Evolutionary conservation across 2,329 filamentous ascomycete species (phyloP), one percentile per base, ranked within the genome.

Genomic region (Lasiodiplodia gonubiensis): DNA sequence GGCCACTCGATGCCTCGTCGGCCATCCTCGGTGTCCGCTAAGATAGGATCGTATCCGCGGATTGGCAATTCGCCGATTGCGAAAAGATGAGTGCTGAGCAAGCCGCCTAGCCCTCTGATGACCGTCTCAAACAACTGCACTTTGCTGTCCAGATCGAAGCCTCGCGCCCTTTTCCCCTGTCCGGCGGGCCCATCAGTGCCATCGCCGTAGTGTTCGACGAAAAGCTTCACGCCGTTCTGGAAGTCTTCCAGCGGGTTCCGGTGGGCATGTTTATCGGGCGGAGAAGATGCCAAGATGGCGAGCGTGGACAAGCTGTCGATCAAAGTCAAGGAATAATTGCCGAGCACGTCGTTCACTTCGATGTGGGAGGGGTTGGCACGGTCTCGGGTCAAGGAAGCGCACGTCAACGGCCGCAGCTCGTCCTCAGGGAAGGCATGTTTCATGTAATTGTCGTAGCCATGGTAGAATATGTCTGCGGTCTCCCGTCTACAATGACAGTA

Each of bases 71-170:
- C 93, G 39, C 94, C 95, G 25, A 93, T 85, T 14, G 95, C 94
- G 77, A 99, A 99, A 51, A 97, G 82, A 80, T 99, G 95, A 2
- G 94, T 93, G 74, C 94, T 97, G 71, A 99, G 81, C 67, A 99
- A 83, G 0, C 95, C 95, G 16, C 95, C 95, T 54, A 97, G 87
- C 18, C 94, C 95, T 68, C 95, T 87, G 72, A 99, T 99, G 42
- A 97, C 94, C 0, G 94, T 98, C 82, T 99, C 95, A 75, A 99
- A 99, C 48, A 99, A 93, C 80, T 99, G 94, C 2, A 99, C 95
- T 80, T 98, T 99, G 82, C 94, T 97, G 79, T 99, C 94, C 49
- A 97, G 83, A 78, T 99, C 93, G 74, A 99, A 99, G 0, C 93
- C 95, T 66, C 89, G 86, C 3, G 89, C 89, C 70, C 93, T 85